Evolutionary conservation across 495 filamentous ascomycete species (phyloP).

Genomic region (Neurospora terricola): DNA sequence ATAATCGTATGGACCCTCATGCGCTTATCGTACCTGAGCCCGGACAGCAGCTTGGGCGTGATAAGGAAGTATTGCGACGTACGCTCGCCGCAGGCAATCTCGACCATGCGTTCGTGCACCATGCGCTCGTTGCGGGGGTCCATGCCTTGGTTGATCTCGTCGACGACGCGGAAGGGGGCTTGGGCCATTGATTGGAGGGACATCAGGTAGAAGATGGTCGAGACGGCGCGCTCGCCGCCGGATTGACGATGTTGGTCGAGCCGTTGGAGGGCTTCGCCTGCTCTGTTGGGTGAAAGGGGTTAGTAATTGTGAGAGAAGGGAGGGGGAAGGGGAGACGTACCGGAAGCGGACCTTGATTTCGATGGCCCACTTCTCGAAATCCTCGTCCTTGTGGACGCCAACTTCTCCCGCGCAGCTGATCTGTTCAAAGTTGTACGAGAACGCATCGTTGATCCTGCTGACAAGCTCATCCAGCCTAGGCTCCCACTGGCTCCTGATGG

Average conservation of each 20-base stretch:
- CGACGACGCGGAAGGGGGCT: slow-evolving; percentile 96
- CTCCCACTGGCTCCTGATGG: slow-evolving; percentile 61
- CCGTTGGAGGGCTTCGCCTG: slow-evolving; percentile 71
- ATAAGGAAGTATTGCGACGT: slow-evolving; percentile 85
- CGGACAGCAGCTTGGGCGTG: slow-evolving; percentile 89
- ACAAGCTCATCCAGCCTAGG: slow-evolving; percentile 72
- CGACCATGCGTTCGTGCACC: slow-evolving; percentile 93
- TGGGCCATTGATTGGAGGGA: slow-evolving; percentile 88
- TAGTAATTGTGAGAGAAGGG: neutral
- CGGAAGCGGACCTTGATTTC: slow-evolving; percentile 92
- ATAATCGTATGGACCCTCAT: slow-evolving; percentile 94
- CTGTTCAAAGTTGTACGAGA: slow-evolving; percentile 79
- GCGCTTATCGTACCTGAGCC: slow-evolving; percentile 71
- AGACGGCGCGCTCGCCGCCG: slow-evolving; percentile 90
- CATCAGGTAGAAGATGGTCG: slow-evolving; percentile 99
- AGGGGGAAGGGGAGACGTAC: slow-evolving; percentile 30
- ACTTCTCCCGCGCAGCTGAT: slow-evolving; percentile 97
- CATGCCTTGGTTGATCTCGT: slow-evolving; percentile 99
- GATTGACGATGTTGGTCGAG: slow-evolving; percentile 90
- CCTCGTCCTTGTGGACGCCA: slow-evolving; percentile 65
- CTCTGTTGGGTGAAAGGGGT: slow-evolving; percentile 31
- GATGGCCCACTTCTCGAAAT: slow-evolving; percentile 90
- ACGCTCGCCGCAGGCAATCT: slow-evolving; percentile 73
- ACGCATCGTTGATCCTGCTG: slow-evolving; percentile 74
- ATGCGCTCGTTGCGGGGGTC: slow-evolving; percentile 96